These are phyloP conservation scores for Oldenlandia corymbosa DNA, from an alignment of 257 asterid species.

Conservation along the genomic window DNA sequence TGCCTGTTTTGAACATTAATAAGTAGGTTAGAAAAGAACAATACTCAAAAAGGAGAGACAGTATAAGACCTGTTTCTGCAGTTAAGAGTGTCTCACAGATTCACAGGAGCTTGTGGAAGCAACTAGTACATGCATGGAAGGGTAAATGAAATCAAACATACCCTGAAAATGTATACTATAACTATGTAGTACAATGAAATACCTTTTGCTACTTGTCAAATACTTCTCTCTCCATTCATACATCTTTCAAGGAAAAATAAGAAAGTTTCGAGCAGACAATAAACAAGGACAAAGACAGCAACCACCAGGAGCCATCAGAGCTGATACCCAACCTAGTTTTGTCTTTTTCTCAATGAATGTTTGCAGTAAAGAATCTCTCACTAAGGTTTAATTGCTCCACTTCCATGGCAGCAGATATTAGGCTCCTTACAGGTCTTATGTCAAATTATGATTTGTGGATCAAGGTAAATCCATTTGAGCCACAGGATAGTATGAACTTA, in stretches of 20 bases:
- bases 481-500: no score
- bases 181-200: not conserved
- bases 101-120: not conserved
- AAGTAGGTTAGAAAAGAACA: slow-evolving; percentile 10
- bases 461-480: no score
- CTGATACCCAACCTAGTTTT: not conserved
- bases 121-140: not conserved
- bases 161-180: not conserved
- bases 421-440: no score
- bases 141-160: not conserved
- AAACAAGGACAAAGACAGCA: not conserved
- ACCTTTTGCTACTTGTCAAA: not conserved
- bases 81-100: not conserved
- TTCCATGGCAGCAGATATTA: not conserved
- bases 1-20: slow-evolving; percentile 52
- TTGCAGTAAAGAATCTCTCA: not conserved
- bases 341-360: not conserved
- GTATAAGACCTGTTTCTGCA: not conserved
- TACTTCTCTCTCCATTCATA: not conserved
- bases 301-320: not conserved
- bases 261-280: not conserved
- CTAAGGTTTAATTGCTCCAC: not conserved
- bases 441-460: no score
- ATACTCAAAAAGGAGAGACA: not conserved
- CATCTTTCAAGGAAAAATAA: not conserved